A percentile compares a stretch with the other conserved stretches of the same genome.
Conservation (phyloP, 306 rosid genomes). For the Sesbania bispinosa region DNA sequence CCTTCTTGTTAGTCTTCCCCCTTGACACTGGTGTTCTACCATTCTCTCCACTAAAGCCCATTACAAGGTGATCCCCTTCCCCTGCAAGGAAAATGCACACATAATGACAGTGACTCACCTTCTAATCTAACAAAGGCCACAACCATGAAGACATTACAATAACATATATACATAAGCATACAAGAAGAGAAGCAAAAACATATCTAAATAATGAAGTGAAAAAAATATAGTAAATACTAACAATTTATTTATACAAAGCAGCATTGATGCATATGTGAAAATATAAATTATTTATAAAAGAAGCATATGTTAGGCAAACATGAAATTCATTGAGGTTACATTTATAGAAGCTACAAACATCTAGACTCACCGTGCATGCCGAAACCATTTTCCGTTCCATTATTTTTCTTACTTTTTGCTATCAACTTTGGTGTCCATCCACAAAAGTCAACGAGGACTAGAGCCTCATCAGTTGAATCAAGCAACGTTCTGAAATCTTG, state of each 20-base stretch:
- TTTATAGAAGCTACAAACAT: background rate
- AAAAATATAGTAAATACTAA: background rate
- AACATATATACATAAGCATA: background rate
- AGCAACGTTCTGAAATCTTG: slow-evolving; percentile 47
- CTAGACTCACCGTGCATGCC: slow-evolving; percentile 39
- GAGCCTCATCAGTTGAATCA: slow-evolving; percentile 68
- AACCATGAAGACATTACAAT: slow-evolving; percentile 11
- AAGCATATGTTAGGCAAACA: background rate
- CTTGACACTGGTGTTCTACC: slow-evolving; percentile 30
- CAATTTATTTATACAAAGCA: background rate
- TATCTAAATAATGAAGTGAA: background rate
- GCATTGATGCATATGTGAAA: too few species aligned
- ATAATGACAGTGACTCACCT: background rate
- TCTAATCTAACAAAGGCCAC: background rate
- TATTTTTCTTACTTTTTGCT: slow-evolving; percentile 37
- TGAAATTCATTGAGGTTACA: background rate
- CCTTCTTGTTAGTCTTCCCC: slow-evolving; percentile 71
- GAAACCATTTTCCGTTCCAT: slow-evolving; percentile 42
- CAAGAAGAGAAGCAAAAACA: background rate
- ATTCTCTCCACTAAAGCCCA: slow-evolving; percentile 30
- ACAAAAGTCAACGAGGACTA: slow-evolving; percentile 78
- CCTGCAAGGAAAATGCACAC: slow-evolving; percentile 36
- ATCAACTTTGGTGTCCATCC: slow-evolving; percentile 71
- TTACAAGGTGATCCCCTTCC: slow-evolving; percentile 42
- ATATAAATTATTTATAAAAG: too few species aligned